These are phyloP conservation scores for Pezicula carpinea DNA, from an alignment of 2,329 filamentous ascomycete genomes.

Conservation along the genomic window DNA sequence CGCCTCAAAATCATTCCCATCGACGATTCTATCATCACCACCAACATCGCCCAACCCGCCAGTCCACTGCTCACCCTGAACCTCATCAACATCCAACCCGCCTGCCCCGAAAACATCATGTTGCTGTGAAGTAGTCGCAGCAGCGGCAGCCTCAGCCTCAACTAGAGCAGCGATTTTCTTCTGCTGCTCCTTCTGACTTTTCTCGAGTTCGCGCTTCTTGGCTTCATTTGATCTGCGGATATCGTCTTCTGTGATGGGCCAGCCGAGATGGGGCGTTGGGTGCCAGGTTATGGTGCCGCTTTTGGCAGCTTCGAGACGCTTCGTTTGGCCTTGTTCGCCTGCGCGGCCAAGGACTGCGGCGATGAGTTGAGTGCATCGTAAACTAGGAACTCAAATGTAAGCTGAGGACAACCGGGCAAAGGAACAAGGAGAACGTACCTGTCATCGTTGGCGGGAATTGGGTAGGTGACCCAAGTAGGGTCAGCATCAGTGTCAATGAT, in stretches of 20 bases:
- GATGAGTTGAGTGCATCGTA: slow-evolving; percentile 77
- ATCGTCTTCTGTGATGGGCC: slow-evolving; percentile 14
- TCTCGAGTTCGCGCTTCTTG: not conserved
- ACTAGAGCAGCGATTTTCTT: not conserved
- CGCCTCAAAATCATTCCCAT: no score
- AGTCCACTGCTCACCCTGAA: no score
- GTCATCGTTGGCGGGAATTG: slow-evolving; percentile 95
- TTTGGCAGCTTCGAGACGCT: slow-evolving; percentile 58
- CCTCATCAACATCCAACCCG: no score
- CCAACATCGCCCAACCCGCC: no score
- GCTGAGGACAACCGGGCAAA: slow-evolving; percentile 6
- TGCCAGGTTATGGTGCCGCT: slow-evolving; percentile 60
- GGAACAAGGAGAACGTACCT: slow-evolving; percentile 47
- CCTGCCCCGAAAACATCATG: no score
- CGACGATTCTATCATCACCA: no score
- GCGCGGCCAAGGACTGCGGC: slow-evolving; percentile 81
- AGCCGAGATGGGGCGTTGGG: slow-evolving; percentile 29
- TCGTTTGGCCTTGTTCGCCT: slow-evolving; percentile 69
- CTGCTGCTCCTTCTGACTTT: not conserved
- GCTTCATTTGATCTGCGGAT: not conserved
- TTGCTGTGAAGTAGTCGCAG: no score
- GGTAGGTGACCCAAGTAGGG: slow-evolving; percentile 91
- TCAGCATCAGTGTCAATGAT: slow-evolving; percentile 92
- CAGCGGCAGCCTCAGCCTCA: no score
- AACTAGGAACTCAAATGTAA: slow-evolving; percentile 43